Evolutionary conservation across 176 grass and related monocot species (phyloP).

Genomic region (Rhipidocladum racemiflorum): DNA sequence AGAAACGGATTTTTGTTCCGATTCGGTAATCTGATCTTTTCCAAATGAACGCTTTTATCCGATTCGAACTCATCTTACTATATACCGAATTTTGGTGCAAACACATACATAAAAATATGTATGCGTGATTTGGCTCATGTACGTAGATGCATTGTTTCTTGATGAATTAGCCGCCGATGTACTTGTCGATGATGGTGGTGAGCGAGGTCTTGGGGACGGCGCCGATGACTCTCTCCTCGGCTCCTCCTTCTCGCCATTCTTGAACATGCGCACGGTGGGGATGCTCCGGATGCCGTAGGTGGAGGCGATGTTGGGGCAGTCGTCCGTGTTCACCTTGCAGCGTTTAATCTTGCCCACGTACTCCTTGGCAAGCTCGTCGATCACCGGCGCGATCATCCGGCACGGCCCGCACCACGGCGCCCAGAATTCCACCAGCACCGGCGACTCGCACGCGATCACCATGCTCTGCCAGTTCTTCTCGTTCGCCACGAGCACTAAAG

Average conservation of each 20-base stretch:
- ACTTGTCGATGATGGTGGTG: constrained; percentile 66
- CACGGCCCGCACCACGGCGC: constrained; percentile 98
- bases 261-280: constrained; percentile 92
- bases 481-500: constrained; percentile 60
- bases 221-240: constrained; percentile 85
- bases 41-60: too few relatives aligned
- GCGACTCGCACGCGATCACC: constrained; percentile 58
- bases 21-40: too few relatives aligned
- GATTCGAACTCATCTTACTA: too few relatives aligned
- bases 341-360: constrained; percentile 77
- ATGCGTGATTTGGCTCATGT: background rate
- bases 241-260: constrained; percentile 75
- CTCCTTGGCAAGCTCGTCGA: constrained; percentile 84
- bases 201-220: constrained; percentile 77
- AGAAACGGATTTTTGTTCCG: too few relatives aligned
- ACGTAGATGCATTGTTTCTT: background rate
- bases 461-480: constrained; percentile 70
- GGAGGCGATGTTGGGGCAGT: constrained; percentile 66
- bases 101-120: background rate
- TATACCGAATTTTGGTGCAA: too few relatives aligned
- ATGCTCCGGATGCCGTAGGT: constrained; percentile 87
- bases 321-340: constrained; percentile 94
- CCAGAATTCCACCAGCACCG: constrained; percentile 98
- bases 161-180: constrained; percentile 37
- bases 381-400: constrained; percentile 89